Evolutionary conservation across 1,139 yeast species (phyloP), one percentile per base, ranked within the genome.

Genomic region (Candida albicans): DNA sequence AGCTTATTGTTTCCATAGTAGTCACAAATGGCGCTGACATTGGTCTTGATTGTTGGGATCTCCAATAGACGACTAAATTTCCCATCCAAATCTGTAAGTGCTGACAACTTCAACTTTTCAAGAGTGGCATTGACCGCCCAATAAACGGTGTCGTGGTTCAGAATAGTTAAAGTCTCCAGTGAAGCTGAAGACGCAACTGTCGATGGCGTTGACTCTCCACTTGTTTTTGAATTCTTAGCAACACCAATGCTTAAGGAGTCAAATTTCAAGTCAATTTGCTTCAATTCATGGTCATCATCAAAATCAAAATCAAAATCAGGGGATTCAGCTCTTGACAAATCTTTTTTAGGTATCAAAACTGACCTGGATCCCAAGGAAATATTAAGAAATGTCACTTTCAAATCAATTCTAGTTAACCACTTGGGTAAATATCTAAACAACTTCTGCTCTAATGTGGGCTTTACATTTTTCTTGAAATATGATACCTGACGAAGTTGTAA

Each of bases 301-400:
- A 67, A 55, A 53, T 79, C 82, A 39, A 66, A 64, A 25, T 64
- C 57, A 27, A 72, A 62, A 22, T 68, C 71, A 1, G 70, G 57
- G 7, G 59, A 65, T 3, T 59, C 47, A 2, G 54, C 48, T 29
- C 65, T 59, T 36, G 72, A 59, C 5, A 70, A 52, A 39, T 68
- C 66, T 15, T 72, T 68, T 9, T 75, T 51, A 11, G 72, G 81
- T 49, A 83, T 71, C 41, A 84, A 67, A 0, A 83, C 74, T 0
- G 89, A 83, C 40, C 87, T 68, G 0, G 87, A 74, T 0, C 88
- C 89, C 8, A 82, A 45, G 8, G 62, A 54, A 0, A 81, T 38
- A 3, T 58, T 56, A 3, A 75, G 54, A 3, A 64, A 56, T 2
- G 59, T 50, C 1, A 77, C 41, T 4, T 55, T 58, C 3, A 80